Base-by-base conservation (phyloP, 2,329 filamentous ascomycete genomes). In the Fusarium sp. region DNA sequence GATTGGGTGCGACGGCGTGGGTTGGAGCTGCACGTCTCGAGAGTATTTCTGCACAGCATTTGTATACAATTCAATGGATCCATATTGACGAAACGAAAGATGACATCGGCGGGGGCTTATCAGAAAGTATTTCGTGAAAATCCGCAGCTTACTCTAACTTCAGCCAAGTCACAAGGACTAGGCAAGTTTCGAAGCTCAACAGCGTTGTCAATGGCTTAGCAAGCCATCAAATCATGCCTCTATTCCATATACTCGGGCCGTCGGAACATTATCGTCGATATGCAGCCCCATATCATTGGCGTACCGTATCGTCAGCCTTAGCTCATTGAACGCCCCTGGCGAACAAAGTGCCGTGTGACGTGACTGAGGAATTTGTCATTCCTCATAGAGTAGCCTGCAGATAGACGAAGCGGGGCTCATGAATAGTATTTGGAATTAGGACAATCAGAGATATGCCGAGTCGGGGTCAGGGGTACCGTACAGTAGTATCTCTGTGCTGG, bases 271-370 rank as follows among this genome's bases (percentile, higher is more conserved):
- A 26, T 43, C 24, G 24, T 44, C 28, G 45, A 46, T 36, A 53
- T 19, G 31, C 42, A 52, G 42, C 31, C 36, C 36, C 31, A 21
- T 36, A 38, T 59, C 47, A 56, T 58, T 43, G 54, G 55, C 11
- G 54, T 54, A 24, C 46, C 52, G 44, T 56, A 62, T 72, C 60
- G 67, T 72, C 70, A 75, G 66, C 47, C 45, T 73, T 70, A 63
- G 66, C 66, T 73, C 70, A 69, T 74, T 31, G 39, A 26, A 28
- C 51, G 51, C 64, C 61, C 59, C 63, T 57, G 36, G 39, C 15
- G 21, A 58, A 43, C 22, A 51, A 38, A 40, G 45, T 50, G 47
- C 46, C 46, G 63, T 68, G 67, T 68, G 54, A 54, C 54, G 61
- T 65, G 58, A 68, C 67, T 44, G 58, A 68, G 57, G 45, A 68